A percentile compares a stretch with the other conserved stretches of the same genome.
Evolutionary conservation across 495 filamentous ascomycete genomes (phyloP).

Genomic region (Aspergillus homomorphus): DNA sequence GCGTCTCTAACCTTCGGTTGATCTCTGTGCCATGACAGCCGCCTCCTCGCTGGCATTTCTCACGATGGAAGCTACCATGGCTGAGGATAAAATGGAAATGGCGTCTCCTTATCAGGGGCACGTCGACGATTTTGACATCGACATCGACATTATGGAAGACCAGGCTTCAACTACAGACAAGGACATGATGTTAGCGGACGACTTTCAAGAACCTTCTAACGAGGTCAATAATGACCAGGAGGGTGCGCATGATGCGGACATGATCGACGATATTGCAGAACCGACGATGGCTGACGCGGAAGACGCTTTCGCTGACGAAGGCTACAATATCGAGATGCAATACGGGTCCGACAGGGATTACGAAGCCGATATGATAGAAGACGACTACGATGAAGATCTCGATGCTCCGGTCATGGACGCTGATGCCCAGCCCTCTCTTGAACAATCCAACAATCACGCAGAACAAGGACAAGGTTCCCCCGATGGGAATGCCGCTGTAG

Average conservation of each 20-base stretch:
- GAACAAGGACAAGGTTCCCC: neutral
- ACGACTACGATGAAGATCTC: constrained; percentile 37
- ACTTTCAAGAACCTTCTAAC: constrained; percentile 33
- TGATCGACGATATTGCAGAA: constrained; percentile 47
- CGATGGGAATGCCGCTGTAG: neutral
- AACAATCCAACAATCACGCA: constrained; percentile 15
- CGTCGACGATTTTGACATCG: constrained; percentile 71
- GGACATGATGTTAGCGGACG: constrained; percentile 60
- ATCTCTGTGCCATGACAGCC: constrained; percentile 39
- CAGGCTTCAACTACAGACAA: constrained; percentile 51
- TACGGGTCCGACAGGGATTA: constrained; percentile 33
- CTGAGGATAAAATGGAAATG: constrained; percentile 55
- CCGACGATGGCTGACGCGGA: constrained; percentile 40
- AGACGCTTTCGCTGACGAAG: constrained; percentile 29
- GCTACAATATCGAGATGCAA: constrained; percentile 36
- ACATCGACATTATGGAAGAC: constrained; percentile 63
- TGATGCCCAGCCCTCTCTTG: constrained; percentile 19
- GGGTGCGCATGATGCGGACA: constrained; percentile 43
- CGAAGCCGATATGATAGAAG: constrained; percentile 45
- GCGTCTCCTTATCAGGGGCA: constrained; percentile 45
- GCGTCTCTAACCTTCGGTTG: constrained; percentile 20
- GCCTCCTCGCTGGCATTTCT: constrained; percentile 31
- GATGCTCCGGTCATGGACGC: constrained; percentile 31
- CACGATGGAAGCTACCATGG: constrained; percentile 40
- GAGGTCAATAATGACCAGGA: constrained; percentile 34